A percentile compares a stretch with the other conserved stretches of the same genome.
Evolutionary conservation across 768 basidiomycete species (phyloP).

Genomic region (Aureoboletus auriporus): DNA sequence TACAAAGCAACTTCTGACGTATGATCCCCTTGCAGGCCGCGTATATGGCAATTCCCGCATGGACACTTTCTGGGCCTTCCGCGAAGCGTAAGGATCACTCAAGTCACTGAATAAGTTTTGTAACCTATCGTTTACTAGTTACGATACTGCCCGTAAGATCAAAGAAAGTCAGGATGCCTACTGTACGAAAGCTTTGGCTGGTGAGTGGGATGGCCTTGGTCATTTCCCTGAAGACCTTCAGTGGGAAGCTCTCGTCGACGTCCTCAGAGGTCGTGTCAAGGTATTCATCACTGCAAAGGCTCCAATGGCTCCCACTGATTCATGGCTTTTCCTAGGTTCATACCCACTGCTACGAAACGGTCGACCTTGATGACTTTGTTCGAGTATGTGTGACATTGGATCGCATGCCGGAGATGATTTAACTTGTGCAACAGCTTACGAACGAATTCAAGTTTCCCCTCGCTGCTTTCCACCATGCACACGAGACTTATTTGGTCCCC

Average conservation of each 20-base stretch:
- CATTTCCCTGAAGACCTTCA: constrained; percentile 68
- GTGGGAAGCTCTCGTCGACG: constrained; percentile 79
- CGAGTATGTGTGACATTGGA: constrained; percentile 42
- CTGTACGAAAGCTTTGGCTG: constrained; percentile 41
- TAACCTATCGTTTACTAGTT: constrained; percentile 26
- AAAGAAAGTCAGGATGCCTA: constrained; percentile 53
- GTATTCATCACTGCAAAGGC: constrained; percentile 5
- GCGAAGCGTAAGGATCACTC: constrained; percentile 38
- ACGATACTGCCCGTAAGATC: constrained; percentile 51
- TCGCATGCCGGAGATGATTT: constrained; percentile 1
- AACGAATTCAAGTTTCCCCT: constrained; percentile 89
- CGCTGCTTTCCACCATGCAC: constrained; percentile 82
- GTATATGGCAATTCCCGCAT: constrained; percentile 38
- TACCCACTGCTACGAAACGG: constrained; percentile 48
- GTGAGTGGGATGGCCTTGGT: constrained; percentile 37
- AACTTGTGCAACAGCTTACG: constrained; percentile 50
- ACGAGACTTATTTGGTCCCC: constrained; percentile 89
- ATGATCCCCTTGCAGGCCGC: constrained; percentile 11
- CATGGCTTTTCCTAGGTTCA: constrained; percentile 20
- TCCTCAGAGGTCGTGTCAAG: constrained; percentile 84
- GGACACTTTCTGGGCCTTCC: constrained; percentile 50
- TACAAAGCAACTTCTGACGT: neutral
- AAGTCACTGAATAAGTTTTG: neutral
- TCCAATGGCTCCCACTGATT: neutral
- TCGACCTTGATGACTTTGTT: constrained; percentile 67